Base-by-base conservation (phyloP, 2,329 filamentous ascomycete species). In the Aspergillus ustus region DNA sequence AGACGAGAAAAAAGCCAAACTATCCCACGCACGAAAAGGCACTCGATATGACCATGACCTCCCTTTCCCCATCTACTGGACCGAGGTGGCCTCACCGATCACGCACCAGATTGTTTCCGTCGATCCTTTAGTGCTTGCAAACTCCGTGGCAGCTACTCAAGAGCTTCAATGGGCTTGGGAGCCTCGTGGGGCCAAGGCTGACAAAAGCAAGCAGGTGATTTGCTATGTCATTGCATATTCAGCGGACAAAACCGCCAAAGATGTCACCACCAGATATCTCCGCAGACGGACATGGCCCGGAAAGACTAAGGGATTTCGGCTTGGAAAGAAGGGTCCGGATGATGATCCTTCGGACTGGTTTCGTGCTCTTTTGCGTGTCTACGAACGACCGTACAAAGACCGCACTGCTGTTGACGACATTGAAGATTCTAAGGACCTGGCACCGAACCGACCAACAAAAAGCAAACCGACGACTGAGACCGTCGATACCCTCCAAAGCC, bases 221-320 rank as follows among this genome's bases (percentile, higher is more conserved):
- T 91, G 91, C 50, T 99, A 99, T 71, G 85, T 96, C 2, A 82
- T 98, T 20, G 93, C 90, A 0, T 92, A 91, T 76, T 92, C 91
- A 0, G 78, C 86, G 3, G 93, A 98, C 72, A 92, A 91, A 2
- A 93, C 92, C 0, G 93, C 92, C 13, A 98, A 98, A 74, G 95
- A 99, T 73, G 91, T 99, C 17, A 99, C 95, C 0, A 89, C 95
- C 11, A 87, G 95, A 29, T 99, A 99, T 74, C 80, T 99, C 7
- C 93, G 90, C 70, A 87, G 89, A 22, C 91, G 91, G 60, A 84
- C 90, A 57, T 88, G 93, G 73, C 95, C 95, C 0, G 94, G 95
- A 4, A 91, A 93, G 67, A 96, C 94, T 0, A 98, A 97, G 73
- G 92, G 93, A 4, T 85, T 89, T 65, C 87, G 95, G 7, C 85